Percentiles rank a stretch among this genome's conserved stretches.
These are phyloP conservation scores for Daedaleopsis nitida DNA, from an alignment of 768 basidiomycete genomes.

Conservation along the genomic window DNA sequence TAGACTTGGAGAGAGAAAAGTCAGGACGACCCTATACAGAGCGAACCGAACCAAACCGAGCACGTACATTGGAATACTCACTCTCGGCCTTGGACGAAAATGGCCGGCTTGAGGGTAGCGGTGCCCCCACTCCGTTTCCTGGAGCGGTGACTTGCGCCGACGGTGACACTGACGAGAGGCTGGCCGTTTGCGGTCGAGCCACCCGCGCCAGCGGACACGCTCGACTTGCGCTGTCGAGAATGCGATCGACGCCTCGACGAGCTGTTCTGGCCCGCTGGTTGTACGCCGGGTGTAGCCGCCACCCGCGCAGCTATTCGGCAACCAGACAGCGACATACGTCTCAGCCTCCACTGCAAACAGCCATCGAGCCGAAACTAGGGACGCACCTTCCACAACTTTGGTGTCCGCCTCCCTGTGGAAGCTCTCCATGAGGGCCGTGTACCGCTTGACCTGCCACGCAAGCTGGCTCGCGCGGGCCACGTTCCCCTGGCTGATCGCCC, in stretches of 20 bases:
- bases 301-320: conserved; percentile 21
- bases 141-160: conserved; percentile 18
- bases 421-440: conserved; percentile 77
- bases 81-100: conserved; percentile 30
- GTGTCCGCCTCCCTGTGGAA: conserved; percentile 78
- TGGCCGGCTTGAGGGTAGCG: conserved; percentile 26
- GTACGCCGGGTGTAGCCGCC: conserved; percentile 14
- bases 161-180: conserved; percentile 29
- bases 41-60: not conserved
- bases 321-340: not conserved
- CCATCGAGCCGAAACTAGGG: not conserved
- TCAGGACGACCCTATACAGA: conserved; percentile 8
- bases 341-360: too few relatives aligned
- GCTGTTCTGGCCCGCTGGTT: conserved; percentile 2
- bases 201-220: conserved; percentile 1
- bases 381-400: conserved; percentile 64
- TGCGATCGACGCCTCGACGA: conserved; percentile 20
- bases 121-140: conserved; percentile 28
- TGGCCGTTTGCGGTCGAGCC: conserved; percentile 5
- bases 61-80: conserved; percentile 17
- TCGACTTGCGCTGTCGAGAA: conserved; percentile 19
- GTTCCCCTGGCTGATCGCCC: conserved; percentile 83
- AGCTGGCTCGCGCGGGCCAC: conserved; percentile 73
- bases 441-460: conserved; percentile 83
- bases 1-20: conserved; percentile 5